Base-by-base conservation (phyloP, 2,329 filamentous ascomycete species). In the Nothophoma quercina region DNA sequence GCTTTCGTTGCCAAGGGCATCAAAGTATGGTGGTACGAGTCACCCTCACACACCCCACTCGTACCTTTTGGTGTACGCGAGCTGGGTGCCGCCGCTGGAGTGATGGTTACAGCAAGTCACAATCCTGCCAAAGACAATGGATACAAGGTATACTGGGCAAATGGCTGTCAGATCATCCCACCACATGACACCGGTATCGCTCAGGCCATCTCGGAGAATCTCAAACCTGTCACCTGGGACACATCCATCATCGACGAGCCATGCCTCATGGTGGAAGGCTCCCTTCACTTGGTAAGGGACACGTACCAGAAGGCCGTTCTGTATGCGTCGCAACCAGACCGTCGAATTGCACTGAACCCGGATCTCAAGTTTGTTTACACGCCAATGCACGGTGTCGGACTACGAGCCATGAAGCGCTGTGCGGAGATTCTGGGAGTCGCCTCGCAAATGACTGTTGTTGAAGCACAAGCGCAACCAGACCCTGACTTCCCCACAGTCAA, bases 81-180 rank as follows among this genome's bases (percentile, higher is more conserved):
- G 47, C 75, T 84, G 47, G 70, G 75, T 29, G 83, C 85, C 25
- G 80, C 77, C 4, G 85, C 83, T 34, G 85, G 85, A 16, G 76
- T 88, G 23, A 88, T 88, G 85, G 79, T 88, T 29, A 88, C 85
- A 12, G 85, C 85, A 25, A 86, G 83, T 63, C 85, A 87, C 69
- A 88, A 88, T 60, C 85, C 85, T 12, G 81, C 83, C 36, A 76
- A 81, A 60, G 85, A 88, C 65, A 88, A 88, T 64, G 85, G 85
- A 16, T 88, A 88, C 73, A 88, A 88, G 72, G 85, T 88, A 7
- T 88, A 88, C 72, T 86, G 83, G 76, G 77, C 76, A 13, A 87
- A 87, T 63, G 85, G 85, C 2, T 85, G 83, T 62, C 85, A 88
- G 66, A 88, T 88, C 58, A 86, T 87, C 45, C 80, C 84, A 8